phyloP scores from a whole-genome alignment of 2,329 filamentous ascomycete species.

The Dactylellina cionopaga region DNA sequence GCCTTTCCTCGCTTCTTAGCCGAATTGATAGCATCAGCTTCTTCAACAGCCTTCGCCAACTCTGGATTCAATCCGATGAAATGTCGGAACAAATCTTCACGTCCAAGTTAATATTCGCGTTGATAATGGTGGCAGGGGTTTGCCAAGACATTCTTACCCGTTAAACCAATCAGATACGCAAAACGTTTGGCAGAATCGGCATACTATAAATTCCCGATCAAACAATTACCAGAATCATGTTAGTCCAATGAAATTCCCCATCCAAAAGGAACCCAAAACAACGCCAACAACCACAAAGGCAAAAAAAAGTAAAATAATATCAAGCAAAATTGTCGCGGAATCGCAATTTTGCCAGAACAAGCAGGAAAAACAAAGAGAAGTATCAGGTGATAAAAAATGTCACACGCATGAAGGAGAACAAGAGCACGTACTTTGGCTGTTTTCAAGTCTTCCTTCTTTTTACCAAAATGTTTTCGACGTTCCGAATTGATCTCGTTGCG shows the following conservation, averaged over 20 bases:
- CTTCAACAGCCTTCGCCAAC: conserved; percentile 73
- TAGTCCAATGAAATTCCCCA: conserved; percentile 40
- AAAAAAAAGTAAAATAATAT: conserved; percentile 50
- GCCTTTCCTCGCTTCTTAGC: conserved; percentile 95
- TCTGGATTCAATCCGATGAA: conserved; percentile 99
- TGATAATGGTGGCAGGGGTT: neutral
- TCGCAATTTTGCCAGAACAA: conserved; percentile 34
- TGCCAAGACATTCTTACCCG: conserved; percentile 60
- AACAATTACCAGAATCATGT: conserved; percentile 44
- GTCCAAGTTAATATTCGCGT: conserved; percentile 30
- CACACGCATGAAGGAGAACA: conserved; percentile 6
- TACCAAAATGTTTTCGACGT: conserved; percentile 90
- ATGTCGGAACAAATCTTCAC: conserved; percentile 86
- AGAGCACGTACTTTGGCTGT: conserved; percentile 79
- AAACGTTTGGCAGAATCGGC: conserved; percentile 69
- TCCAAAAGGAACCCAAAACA: conserved; percentile 36
- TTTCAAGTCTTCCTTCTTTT: conserved; percentile 90
- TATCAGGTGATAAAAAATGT: neutral
- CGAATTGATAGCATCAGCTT: conserved; percentile 68
- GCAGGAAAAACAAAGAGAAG: conserved; percentile 28
- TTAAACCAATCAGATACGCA: conserved; percentile 91
- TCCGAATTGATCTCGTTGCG: conserved; percentile 83
- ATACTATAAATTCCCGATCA: conserved; percentile 54
- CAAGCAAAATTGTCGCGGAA: conserved; percentile 49
- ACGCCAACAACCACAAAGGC: conserved; percentile 42